Base-by-base conservation (phyloP, 306 rosid species). In the Sphenostylis stenocarpa region DNA sequence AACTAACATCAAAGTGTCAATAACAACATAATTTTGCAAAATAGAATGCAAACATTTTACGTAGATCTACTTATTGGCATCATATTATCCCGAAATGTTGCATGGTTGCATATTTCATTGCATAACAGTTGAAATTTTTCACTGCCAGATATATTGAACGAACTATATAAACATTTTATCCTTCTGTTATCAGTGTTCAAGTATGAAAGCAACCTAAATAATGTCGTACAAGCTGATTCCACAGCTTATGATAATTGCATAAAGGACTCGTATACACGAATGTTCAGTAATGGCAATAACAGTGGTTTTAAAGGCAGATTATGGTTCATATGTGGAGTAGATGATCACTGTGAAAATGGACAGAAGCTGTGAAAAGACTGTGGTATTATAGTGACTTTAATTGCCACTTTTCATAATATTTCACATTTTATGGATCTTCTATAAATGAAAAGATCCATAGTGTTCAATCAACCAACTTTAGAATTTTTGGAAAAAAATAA, bases 301-400 rank as follows among this genome's bases (percentile, higher is more conserved):
- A 4, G 36, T 73, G 15, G 17, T 31, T 73, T 55, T 73, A 56
- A 0, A 28, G 74, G 79, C 0, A 21, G 31, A 43, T 2, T 63
- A 43, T 44, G 82, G 82, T 69, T 78, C 70, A 58, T 58, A 28
- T 80, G 75, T 66, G 63, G 70, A 4, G 53, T 55, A 20, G 38
- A 47, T 14, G 67, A 80, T 73, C 79, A 43, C 69, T 64, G 68
- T 55, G 62, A 73, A 73, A 65, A 53, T 44, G 52, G 70, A 0
- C 79, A 53, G 53, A 73, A n/a, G n/a, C n/a, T n/a, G n/a, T n/a
- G n/a, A n/a, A n/a, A n/a, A n/a, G n/a, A n/a, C n/a, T n/a, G n/a
- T n/a, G n/a, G n/a, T n/a, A n/a, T n/a, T 56, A 16, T 56, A 23
- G 17, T 21, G 5, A 2, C 61, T 21, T 21, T 53, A 26, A 13